Evolutionary conservation across 1,284 basidiomycete species (phyloP).

Genomic region (Earliella scabrosa): DNA sequence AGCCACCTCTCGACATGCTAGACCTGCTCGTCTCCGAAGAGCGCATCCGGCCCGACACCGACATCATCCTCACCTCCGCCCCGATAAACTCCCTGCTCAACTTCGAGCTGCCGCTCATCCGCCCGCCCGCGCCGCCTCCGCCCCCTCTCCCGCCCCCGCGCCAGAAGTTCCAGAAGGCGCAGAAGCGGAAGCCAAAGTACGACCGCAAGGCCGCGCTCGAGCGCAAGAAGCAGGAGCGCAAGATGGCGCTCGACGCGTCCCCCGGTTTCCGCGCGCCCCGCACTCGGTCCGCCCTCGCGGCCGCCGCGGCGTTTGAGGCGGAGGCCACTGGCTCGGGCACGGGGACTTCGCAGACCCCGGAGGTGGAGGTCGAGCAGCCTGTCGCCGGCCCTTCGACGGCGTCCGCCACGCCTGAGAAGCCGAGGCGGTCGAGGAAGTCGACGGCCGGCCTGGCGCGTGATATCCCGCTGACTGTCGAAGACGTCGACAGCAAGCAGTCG

Average conservation of each 20-base stretch:
- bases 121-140: slow-evolving; percentile 55
- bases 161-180: not conserved
- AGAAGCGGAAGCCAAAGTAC: slow-evolving; percentile 31
- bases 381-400: not conserved
- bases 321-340: slow-evolving; percentile 35
- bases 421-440: slow-evolving; percentile 25
- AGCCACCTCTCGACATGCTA: slow-evolving; percentile 63
- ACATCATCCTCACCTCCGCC: slow-evolving; percentile 57
- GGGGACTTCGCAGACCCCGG: not conserved
- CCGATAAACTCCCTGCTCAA: slow-evolving; percentile 72
- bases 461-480: slow-evolving; percentile 59
- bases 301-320: slow-evolving; percentile 47
- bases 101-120: slow-evolving; percentile 65
- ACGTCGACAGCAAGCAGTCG: slow-evolving; percentile 73
- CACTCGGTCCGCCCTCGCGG: slow-evolving; percentile 47
- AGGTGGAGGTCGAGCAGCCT: slow-evolving; percentile 2
- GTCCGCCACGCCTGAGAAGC: not conserved
- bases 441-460: slow-evolving; percentile 39
- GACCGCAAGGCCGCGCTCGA: slow-evolving; percentile 44
- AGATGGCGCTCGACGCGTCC: slow-evolving; percentile 32
- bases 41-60: slow-evolving; percentile 53
- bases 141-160: slow-evolving; percentile 27
- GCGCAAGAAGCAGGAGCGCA: slow-evolving; percentile 26
- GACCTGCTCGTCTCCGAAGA: slow-evolving; percentile 57
- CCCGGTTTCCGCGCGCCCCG: slow-evolving; percentile 53